Conservation (phyloP, 306 rosid genomes). For the Gleditsia sinensis region DNA sequence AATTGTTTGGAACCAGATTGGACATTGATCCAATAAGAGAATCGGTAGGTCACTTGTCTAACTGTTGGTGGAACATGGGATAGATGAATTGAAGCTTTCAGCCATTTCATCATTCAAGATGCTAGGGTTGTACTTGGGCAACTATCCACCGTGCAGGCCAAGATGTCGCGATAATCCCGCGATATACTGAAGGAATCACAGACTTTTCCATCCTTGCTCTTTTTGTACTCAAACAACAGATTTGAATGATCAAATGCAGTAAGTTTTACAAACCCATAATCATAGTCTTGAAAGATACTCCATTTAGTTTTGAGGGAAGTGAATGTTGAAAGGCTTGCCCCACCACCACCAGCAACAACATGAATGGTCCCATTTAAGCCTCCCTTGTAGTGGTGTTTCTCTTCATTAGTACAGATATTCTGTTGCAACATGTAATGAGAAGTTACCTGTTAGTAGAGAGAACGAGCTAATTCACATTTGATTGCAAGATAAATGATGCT, state of each 20-base stretch:
- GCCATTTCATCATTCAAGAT: slow-evolving; percentile 46
- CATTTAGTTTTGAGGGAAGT: slow-evolving; percentile 66
- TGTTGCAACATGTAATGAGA: slow-evolving; percentile 35
- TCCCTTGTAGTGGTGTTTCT: slow-evolving; percentile 66
- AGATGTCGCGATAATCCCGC: slow-evolving; percentile 73
- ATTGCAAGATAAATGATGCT: slow-evolving; percentile 1
- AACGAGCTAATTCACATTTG: slow-evolving; percentile 10
- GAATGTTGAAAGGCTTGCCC: slow-evolving; percentile 69
- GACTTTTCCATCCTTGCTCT: slow-evolving; percentile 83
- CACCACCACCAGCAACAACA: slow-evolving; percentile 85
- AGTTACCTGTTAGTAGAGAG: slow-evolving; percentile 2
- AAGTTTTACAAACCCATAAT: slow-evolving; percentile 72
- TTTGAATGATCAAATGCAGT: slow-evolving; percentile 78
- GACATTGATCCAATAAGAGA: no score
- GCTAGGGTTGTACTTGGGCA: slow-evolving; percentile 65
- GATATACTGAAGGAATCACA: slow-evolving; percentile 74
- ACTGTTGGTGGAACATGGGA: slow-evolving; percentile 11
- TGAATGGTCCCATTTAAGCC: slow-evolving; percentile 80
- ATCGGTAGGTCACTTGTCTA: no score
- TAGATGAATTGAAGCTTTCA: slow-evolving; percentile 20
- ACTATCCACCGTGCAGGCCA: slow-evolving; percentile 78
- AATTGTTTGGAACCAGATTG: no score
- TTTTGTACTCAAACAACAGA: slow-evolving; percentile 85
- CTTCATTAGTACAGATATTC: slow-evolving; percentile 76
- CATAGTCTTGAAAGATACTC: slow-evolving; percentile 74